Evolutionary conservation across 495 filamentous ascomycete species (phyloP), one percentile per base, ranked within the genome.

Genomic region (Aspergillus affinis): DNA sequence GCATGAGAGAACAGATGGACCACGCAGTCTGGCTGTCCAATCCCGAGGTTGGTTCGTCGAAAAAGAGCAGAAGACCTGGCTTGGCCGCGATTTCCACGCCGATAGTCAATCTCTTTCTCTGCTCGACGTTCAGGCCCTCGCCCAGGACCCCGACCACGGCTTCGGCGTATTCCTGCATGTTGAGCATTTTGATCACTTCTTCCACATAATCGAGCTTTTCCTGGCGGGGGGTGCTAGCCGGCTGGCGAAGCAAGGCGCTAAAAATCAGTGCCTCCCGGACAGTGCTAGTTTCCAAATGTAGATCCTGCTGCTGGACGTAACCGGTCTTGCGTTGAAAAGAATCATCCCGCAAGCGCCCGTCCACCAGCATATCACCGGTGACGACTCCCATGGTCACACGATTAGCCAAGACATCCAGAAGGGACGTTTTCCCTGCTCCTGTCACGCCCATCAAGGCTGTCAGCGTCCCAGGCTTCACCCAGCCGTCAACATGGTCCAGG

Each of bases 291-390:
- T 88, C 80, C 18, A 94, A 78, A 74, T 95, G 92, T 13, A 97
- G 80, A 81, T 97, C 92, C 71, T 95, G 91, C 70, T 97, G 93
- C 65, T 97, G 90, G 15, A 92, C 92, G 66, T 96, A 97, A 15
- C 92, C 92, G 2, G 91, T 95, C 75, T 93, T 93, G 41, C 92
- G 86, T 65, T 93, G 90, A 78, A 96, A 96, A 0, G 89, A 91
- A 18, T 81, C 76, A 66, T 94, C 90, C 8, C 88, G 82, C 46
- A 80, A 86, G 23, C 78, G 81, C 2, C 91, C 92, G 64, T 95
- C 89, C 6, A 97, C 90, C 3, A 93, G 76, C 86, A 93, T 92
- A 55, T 93, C 86, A 23, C 92, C 92, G 18, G 84, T 87, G 52
- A 97, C 88, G 12, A 95, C 87, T 63, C 92, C 92, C 84, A 92